These are phyloP conservation scores for Populus hybrid DNA, from an alignment of 441 rosid genomes.

Conservation along the genomic window DNA sequence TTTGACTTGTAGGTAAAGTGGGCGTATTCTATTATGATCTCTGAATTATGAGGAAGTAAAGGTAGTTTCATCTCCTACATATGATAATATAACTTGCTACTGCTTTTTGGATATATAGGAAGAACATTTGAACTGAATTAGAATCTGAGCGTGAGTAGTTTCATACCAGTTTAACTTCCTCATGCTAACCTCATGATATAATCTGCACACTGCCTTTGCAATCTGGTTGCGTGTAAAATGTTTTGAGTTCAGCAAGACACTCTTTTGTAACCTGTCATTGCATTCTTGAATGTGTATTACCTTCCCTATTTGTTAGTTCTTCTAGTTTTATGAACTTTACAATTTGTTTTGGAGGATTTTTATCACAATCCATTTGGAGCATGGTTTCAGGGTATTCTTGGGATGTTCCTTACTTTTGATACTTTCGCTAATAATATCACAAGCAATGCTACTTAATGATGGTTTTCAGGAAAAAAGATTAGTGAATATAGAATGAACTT, in stretches of 20 bases:
- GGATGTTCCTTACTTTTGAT: not conserved
- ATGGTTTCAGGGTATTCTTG: not conserved
- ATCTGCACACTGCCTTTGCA: not conserved
- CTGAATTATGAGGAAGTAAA: slow-evolving; percentile 97
- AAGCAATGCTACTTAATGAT: not conserved
- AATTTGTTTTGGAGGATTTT: not conserved
- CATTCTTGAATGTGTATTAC: not conserved
- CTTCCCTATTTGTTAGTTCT: not conserved
- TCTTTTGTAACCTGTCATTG: not conserved
- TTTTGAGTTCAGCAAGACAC: not conserved
- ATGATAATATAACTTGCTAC: slow-evolving; percentile 31
- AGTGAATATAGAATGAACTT: not conserved
- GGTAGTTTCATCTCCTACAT: slow-evolving; percentile 87
- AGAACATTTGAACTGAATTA: slow-evolving; percentile 10
- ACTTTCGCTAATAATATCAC: not conserved
- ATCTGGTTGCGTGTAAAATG: not conserved
- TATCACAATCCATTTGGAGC: not conserved
- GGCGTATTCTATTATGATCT: slow-evolving; percentile 94
- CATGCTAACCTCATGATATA: not conserved
- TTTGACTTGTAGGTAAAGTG: slow-evolving; percentile 98
- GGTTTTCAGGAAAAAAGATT: not conserved
- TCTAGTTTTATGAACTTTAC: not conserved
- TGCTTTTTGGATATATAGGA: slow-evolving; percentile 39
- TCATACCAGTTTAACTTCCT: not conserved
- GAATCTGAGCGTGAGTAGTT: slow-evolving; percentile 12